Conservation (phyloP, 441 rosid species). For the Raphanus hybrid region DNA sequence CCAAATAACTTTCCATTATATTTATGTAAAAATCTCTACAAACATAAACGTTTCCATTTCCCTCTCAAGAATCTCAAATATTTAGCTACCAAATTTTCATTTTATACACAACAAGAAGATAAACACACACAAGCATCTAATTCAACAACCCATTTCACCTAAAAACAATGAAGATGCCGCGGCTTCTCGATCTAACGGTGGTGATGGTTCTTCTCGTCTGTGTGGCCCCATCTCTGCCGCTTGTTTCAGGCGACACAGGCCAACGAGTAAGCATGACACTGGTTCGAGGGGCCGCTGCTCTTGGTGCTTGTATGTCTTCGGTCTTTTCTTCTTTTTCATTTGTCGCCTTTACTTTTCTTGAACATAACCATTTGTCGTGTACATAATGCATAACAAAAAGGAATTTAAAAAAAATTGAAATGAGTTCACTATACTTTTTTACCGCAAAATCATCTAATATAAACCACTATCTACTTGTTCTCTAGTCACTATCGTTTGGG, state of each 20-base stretch:
- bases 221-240: slow-evolving; percentile 29
- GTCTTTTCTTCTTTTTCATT: neutral
- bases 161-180: slow-evolving; percentile 27
- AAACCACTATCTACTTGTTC: neutral
- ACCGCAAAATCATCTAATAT: too few species aligned
- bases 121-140: neutral
- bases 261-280: slow-evolving; percentile 63
- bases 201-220: slow-evolving; percentile 33
- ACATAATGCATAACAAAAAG: neutral
- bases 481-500: neutral
- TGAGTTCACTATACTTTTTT: neutral
- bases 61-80: slow-evolving; percentile 19
- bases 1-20: slow-evolving; percentile 24
- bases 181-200: slow-evolving; percentile 33
- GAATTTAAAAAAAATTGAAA: neutral
- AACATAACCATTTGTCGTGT: neutral
- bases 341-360: neutral
- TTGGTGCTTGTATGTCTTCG: slow-evolving; percentile 61
- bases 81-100: neutral
- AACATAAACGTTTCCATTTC: slow-evolving; percentile 19
- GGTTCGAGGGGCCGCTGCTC: slow-evolving; percentile 58
- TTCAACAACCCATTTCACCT: slow-evolving; percentile 1
- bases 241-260: slow-evolving; percentile 23
- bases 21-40: neutral
- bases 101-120: neutral